These are phyloP conservation scores for Ophiostoma ips DNA, from an alignment of 2,329 filamentous ascomycete species.

Conservation along the genomic window DNA sequence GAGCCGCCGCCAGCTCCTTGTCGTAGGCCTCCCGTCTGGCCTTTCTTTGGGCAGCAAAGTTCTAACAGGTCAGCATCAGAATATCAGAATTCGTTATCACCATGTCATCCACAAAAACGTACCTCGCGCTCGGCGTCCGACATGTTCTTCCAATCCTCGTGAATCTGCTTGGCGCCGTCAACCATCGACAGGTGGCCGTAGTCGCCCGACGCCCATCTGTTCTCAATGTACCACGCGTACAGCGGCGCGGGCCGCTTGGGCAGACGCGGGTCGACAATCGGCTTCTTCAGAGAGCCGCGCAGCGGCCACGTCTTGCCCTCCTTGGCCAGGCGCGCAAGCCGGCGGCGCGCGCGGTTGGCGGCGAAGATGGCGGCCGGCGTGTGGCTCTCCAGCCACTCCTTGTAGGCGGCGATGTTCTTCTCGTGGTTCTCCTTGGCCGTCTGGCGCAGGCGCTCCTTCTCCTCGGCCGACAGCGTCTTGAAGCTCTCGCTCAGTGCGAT, in stretches of 20 bases:
- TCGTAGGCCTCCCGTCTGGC: not conserved
- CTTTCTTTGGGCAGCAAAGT: not conserved
- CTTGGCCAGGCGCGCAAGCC: conserved; percentile 24
- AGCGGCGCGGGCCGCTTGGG: conserved; percentile 26
- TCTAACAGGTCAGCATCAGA: too few relatives aligned
- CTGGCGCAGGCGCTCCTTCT: conserved; percentile 27
- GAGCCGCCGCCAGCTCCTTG: conserved; percentile 24
- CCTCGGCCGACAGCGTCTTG: conserved; percentile 25
- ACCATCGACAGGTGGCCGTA: conserved; percentile 13
- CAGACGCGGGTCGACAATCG: conserved; percentile 32
- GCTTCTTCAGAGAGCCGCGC: conserved; percentile 13
- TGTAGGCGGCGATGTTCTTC: conserved; percentile 26
- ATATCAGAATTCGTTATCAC: too few relatives aligned
- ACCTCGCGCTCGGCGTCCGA: conserved; percentile 28
- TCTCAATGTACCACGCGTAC: conserved; percentile 26
- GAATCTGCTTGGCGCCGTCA: conserved; percentile 17
- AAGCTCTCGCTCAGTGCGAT: conserved; percentile 20
- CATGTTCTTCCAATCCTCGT: conserved; percentile 30
- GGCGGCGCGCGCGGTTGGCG: conserved; percentile 34
- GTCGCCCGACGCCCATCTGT: conserved; percentile 23
- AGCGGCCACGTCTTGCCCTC: conserved; percentile 10
- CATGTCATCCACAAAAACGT: too few relatives aligned
- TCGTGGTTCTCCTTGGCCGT: conserved; percentile 26
- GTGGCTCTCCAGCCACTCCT: conserved; percentile 35
- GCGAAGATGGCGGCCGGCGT: conserved; percentile 25